Evolutionary conservation across 805 yeast species (phyloP).

Genomic region (Tetrapisispora iriomotensis): DNA sequence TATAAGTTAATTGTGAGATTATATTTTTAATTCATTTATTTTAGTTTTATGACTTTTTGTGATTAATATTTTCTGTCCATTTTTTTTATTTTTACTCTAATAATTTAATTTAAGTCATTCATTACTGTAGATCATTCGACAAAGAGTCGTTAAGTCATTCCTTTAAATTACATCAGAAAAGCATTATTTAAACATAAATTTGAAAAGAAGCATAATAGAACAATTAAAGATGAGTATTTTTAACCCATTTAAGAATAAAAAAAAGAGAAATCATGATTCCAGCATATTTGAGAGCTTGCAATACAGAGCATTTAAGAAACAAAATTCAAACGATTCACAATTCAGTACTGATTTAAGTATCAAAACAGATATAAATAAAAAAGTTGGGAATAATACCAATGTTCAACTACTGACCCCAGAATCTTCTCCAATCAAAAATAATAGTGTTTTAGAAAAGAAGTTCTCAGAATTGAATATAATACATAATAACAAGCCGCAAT

Average conservation of each 20-base stretch:
- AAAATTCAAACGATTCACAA: neutral
- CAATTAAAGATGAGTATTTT: neutral
- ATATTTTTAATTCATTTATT: no score
- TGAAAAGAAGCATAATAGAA: no score
- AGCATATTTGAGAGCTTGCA: slow-evolving; percentile 6
- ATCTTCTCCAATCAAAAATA: slow-evolving; percentile 2
- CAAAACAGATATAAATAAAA: neutral
- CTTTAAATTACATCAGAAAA: no score
- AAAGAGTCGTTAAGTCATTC: slow-evolving; percentile 2
- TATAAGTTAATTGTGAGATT: no score
- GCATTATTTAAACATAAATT: no score
- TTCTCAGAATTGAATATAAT: slow-evolving; percentile 7
- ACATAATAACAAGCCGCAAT: neutral
- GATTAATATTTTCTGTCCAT: neutral
- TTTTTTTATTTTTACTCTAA: neutral
- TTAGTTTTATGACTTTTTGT: neutral
- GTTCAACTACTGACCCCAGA: slow-evolving; percentile 3
- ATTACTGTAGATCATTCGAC: neutral
- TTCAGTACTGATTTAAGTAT: neutral
- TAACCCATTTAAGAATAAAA: no score
- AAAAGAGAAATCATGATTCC: slow-evolving; percentile 13
- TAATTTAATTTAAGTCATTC: neutral
- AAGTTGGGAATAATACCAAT: no score
- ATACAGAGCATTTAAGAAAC: slow-evolving; percentile 8
- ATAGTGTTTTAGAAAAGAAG: slow-evolving; percentile 3